These are phyloP conservation scores for Dryas alaskensis DNA, from an alignment of 306 rosid species.

Conservation along the genomic window DNA sequence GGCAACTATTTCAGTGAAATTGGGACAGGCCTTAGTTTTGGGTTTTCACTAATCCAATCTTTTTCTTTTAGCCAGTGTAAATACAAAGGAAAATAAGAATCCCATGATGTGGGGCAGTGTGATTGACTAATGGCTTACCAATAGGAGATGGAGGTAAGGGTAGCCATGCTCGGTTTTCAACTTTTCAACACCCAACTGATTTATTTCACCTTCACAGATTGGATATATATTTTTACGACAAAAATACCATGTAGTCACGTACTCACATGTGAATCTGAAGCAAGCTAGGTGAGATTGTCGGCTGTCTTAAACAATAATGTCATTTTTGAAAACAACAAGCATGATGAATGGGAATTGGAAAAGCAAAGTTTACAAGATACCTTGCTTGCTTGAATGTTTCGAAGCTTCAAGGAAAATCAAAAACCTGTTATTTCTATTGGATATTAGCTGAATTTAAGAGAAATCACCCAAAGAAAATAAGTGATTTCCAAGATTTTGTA, in stretches of 20 bases:
- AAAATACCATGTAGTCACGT: too few relatives aligned
- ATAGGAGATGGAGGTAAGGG: background rate
- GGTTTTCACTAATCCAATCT: background rate
- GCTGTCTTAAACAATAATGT: conserved; percentile 3
- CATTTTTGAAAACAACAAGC: background rate
- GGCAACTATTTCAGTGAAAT: conserved; percentile 11
- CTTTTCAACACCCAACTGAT: background rate
- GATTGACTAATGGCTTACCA: background rate
- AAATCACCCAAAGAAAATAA: too few relatives aligned
- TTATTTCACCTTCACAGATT: too few relatives aligned
- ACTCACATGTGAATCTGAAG: background rate
- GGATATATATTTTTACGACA: too few relatives aligned
- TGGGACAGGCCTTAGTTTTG: background rate
- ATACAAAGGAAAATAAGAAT: background rate
- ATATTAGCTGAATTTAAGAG: background rate
- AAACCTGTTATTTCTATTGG: background rate
- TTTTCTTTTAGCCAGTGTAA: background rate
- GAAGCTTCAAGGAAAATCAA: background rate
- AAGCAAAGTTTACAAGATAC: background rate
- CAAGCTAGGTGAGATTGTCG: background rate
- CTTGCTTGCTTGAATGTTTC: background rate
- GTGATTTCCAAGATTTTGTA: too few relatives aligned
- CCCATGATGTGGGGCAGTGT: background rate
- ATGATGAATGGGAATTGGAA: background rate
- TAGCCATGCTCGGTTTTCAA: background rate